Conservation (phyloP, 2,329 filamentous ascomycete genomes). For the Pezicula rhizophila region DNA sequence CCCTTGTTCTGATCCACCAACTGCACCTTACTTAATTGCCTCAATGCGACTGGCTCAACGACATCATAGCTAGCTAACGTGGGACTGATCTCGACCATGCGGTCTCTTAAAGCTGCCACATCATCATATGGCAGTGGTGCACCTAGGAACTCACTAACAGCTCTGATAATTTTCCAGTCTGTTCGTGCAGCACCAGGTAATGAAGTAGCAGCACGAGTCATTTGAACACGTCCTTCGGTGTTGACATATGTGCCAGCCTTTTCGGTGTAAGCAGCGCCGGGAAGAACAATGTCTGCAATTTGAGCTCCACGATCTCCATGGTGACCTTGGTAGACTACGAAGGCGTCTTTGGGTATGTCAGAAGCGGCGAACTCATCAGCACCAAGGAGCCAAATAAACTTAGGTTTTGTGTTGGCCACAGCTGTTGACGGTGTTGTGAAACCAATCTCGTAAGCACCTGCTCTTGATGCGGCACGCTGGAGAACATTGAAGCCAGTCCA, state of each 20-base stretch:
- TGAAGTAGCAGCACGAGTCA: conserved; percentile 83
- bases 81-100: conserved; percentile 92
- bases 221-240: conserved; percentile 93
- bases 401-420: conserved; percentile 79
- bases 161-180: conserved; percentile 98
- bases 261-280: conserved; percentile 93
- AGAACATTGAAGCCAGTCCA: conserved; percentile 99
- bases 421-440: conserved; percentile 80
- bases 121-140: conserved; percentile 88
- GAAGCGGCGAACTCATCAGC: conserved; percentile 82
- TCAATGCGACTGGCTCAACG: conserved; percentile 72
- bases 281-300: conserved; percentile 88
- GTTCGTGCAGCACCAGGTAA: conserved; percentile 85
- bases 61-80: conserved; percentile 85
- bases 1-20: conserved; percentile 96
- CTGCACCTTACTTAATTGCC: conserved; percentile 82
- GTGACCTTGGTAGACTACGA: conserved; percentile 96
- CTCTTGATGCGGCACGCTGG: conserved; percentile 85
- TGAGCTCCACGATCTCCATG: conserved; percentile 92
- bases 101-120: conserved; percentile 79
- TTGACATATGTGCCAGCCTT: conserved; percentile 96
- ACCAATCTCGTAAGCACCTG: conserved; percentile 91
- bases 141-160: conserved; percentile 84
- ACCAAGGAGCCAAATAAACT: conserved; percentile 94
- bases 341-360: conserved; percentile 92